Percentiles rank a stretch among this genome's conserved stretches.
These are phyloP conservation scores for Striga asiatica DNA, from an alignment of 257 asterid genomes.

Conservation along the genomic window DNA sequence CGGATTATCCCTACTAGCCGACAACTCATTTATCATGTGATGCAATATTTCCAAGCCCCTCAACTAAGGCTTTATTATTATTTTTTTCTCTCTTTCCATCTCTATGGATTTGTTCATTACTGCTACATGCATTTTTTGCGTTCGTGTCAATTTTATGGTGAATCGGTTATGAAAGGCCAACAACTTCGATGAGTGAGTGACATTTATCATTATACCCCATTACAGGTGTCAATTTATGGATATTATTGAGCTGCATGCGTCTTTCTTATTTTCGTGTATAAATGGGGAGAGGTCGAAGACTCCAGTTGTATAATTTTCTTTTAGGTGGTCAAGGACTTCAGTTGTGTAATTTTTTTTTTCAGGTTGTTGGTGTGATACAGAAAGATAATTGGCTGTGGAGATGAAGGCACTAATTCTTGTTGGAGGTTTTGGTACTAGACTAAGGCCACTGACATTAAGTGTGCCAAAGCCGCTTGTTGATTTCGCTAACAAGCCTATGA, in stretches of 20 bases:
- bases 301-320: slow-evolving; percentile 8
- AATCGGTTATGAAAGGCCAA: slow-evolving; percentile 29
- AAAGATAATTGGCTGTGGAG: slow-evolving; percentile 20
- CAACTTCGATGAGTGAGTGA: slow-evolving; percentile 24
- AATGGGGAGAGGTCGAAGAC: slow-evolving; percentile 13
- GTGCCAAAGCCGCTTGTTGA: slow-evolving; percentile 95
- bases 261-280: slow-evolving; percentile 29
- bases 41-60: too few relatives aligned
- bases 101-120: slow-evolving; percentile 13
- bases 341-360: slow-evolving; percentile 11
- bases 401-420: slow-evolving; percentile 97
- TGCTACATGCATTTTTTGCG: slow-evolving; percentile 28
- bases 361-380: slow-evolving; percentile 16
- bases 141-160: slow-evolving; percentile 26
- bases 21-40: too few relatives aligned
- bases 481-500: slow-evolving; percentile 97
- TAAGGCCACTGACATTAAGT: slow-evolving; percentile 91
- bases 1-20: too few relatives aligned
- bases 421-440: slow-evolving; percentile 94
- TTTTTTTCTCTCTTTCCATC: slow-evolving; percentile 14
- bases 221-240: slow-evolving; percentile 39
- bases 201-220: slow-evolving; percentile 25
- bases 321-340: slow-evolving; percentile 12
- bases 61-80: slow-evolving; percentile 8
- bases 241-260: slow-evolving; percentile 29